phyloP scores from a whole-genome alignment of 768 basidiomycete genomes.

The Mycena albidolilacea region DNA sequence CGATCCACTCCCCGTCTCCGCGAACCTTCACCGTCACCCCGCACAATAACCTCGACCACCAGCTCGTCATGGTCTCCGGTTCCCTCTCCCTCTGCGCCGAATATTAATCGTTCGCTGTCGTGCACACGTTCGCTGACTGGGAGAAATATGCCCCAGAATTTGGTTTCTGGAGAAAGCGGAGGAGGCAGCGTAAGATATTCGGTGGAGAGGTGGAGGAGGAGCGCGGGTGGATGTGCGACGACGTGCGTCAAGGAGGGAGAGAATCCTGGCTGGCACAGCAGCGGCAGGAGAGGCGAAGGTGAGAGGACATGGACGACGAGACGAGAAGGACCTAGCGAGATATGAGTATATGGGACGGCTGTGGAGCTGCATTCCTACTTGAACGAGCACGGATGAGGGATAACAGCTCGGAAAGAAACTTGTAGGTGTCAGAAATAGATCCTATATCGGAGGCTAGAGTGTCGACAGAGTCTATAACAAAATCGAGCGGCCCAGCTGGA shows the following conservation, averaged over 20 bases:
- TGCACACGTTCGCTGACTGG: conserved; percentile 74
- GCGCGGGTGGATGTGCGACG: conserved; percentile 76
- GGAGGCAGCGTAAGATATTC: conserved; percentile 84
- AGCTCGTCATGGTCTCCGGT: conserved; percentile 63
- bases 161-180: conserved; percentile 69
- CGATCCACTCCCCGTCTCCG: conserved; percentile 72
- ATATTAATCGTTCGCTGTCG: conserved; percentile 74
- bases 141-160: conserved; percentile 87
- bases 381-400: conserved; percentile 60
- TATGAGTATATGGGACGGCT: conserved; percentile 16
- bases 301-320: conserved; percentile 72
- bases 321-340: conserved; percentile 63
- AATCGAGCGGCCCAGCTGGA: conserved; percentile 64
- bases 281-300: conserved; percentile 64
- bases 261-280: conserved; percentile 74
- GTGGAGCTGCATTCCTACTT: conserved; percentile 56
- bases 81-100: conserved; percentile 69
- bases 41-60: conserved; percentile 73
- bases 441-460: conserved; percentile 72
- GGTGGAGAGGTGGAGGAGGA: conserved; percentile 77
- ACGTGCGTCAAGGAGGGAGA: conserved; percentile 76
- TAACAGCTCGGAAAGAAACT: conserved; percentile 65
- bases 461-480: conserved; percentile 83
- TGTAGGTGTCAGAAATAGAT: conserved; percentile 67
- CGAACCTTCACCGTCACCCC: conserved; percentile 55